These are phyloP conservation scores for Calonectria pauciramosa DNA, from an alignment of 2,329 filamentous ascomycete species.

Conservation along the genomic window DNA sequence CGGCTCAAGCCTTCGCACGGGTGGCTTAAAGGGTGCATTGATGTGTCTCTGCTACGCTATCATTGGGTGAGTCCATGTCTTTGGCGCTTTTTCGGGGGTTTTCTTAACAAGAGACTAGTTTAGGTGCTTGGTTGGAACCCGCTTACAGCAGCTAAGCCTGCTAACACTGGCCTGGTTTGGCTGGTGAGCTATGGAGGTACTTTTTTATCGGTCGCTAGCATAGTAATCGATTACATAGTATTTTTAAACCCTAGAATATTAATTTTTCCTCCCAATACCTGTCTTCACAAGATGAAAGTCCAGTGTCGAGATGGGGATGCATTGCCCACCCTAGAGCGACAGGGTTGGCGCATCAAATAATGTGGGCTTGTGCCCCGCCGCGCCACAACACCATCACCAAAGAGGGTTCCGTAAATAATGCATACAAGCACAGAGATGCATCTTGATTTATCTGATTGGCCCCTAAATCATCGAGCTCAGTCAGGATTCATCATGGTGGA, in stretches of 20 bases:
- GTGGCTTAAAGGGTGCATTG: conserved; percentile 64
- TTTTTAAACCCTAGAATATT: neutral
- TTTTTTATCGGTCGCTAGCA: neutral
- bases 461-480: neutral
- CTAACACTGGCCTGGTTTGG: neutral
- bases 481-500: neutral
- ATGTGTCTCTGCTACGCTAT: conserved; percentile 66
- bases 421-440: neutral
- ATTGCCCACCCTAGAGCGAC: neutral
- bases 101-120: neutral
- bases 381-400: neutral
- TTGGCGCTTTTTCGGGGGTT: neutral
- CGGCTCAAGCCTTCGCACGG: conserved; percentile 71
- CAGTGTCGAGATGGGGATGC: neutral
- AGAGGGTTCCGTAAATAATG: neutral
- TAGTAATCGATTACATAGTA: neutral
- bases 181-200: no score
- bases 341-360: neutral
- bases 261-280: neutral
- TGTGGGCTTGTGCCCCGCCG: neutral
- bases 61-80: conserved; percentile 50
- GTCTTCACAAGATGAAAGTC: neutral
- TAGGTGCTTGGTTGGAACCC: neutral
- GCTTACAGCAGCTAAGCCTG: neutral
- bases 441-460: neutral